A percentile compares a stretch with the other conserved stretches of the same genome.
These are phyloP conservation scores for Candida oleophila DNA, from an alignment of 805 yeast species.

Conservation along the genomic window DNA sequence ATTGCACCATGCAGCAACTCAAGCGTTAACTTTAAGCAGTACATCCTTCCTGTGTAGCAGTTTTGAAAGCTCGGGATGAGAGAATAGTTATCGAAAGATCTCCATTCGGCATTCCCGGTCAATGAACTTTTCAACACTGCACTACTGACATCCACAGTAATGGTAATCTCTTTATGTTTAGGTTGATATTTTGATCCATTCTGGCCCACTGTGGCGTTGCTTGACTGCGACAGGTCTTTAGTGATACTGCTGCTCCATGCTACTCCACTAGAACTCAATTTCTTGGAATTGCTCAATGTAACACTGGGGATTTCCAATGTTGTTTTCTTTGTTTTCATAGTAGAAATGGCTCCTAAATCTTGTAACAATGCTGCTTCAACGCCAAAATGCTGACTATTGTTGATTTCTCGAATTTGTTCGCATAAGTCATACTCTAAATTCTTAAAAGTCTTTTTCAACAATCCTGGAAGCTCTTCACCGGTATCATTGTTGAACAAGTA, in stretches of 20 bases:
- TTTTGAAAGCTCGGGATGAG: conserved; percentile 4
- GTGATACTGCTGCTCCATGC: neutral
- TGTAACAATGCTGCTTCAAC: neutral
- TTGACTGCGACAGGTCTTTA: neutral
- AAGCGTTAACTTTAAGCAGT: neutral
- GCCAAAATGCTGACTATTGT: neutral
- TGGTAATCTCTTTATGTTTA: neutral
- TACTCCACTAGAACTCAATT: neutral
- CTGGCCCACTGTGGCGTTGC: neutral
- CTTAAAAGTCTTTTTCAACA: neutral
- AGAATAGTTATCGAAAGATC: conserved; percentile 1
- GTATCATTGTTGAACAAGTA: conserved; percentile 14
- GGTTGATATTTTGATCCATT: neutral
- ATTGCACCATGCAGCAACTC: neutral
- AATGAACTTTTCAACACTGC: neutral
- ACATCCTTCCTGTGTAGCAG: neutral
- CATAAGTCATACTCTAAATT: neutral
- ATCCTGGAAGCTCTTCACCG: neutral
- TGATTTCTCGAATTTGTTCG: neutral
- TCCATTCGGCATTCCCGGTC: neutral
- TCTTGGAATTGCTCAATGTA: neutral
- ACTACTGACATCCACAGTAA: neutral
- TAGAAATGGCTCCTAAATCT: neutral
- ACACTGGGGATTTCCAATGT: neutral
- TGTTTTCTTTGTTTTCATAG: neutral